Evolutionary conservation across 2,329 filamentous ascomycete genomes (phyloP), one percentile per base, ranked within the genome.

Genomic region (Chaetomium strumarium): DNA sequence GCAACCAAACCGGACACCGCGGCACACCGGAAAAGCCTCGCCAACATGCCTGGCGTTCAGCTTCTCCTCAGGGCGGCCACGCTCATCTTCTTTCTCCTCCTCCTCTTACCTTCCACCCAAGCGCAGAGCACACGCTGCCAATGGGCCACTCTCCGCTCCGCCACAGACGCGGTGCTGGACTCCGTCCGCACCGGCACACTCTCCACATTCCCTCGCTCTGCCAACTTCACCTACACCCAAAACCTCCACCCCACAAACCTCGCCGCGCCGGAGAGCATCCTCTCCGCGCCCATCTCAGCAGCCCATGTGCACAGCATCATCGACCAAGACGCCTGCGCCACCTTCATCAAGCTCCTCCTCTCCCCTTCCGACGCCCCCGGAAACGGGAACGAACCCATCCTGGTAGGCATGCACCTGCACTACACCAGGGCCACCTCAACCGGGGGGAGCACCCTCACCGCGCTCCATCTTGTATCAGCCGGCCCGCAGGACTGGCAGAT

Each of bases 81-180:
- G n/a, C 33, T 38, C 34, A 17, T 36, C 8, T 1, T 17, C 43
- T 2, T 37, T 19, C 33, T 36, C 8, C 1, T 17, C 43, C 11
- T 37, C 13, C 16, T 24, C 33, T 10, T 20, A 11, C 20, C 44
- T 9, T 1, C 34, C 1, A 19, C 20, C 34, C 34, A 11, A 2
- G 19, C 45, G 34, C 45, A 47, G 10, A 19, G 24, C 17, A 12
- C n/a, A 10, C 45, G 45, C 11, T 54, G 52, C 29, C 52, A 46
- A 40, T 54, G 43, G 36, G 17, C 46, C 30, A n/a, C 41, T 12
- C 24, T 51, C 5, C 52, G 52, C 5, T 37, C 38, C 4, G 34
- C 42, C 16, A 51, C 52, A 7, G 47, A 51, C 47, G 11, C 30
- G 11, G 49, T 50, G 6, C 37, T 51, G 14, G 46, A 51, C 13